A percentile compares a stretch with the other conserved stretches of the same genome.
Evolutionary conservation across 1,139 yeast genomes (phyloP).

Genomic region (Diutina pseudorugosa): DNA sequence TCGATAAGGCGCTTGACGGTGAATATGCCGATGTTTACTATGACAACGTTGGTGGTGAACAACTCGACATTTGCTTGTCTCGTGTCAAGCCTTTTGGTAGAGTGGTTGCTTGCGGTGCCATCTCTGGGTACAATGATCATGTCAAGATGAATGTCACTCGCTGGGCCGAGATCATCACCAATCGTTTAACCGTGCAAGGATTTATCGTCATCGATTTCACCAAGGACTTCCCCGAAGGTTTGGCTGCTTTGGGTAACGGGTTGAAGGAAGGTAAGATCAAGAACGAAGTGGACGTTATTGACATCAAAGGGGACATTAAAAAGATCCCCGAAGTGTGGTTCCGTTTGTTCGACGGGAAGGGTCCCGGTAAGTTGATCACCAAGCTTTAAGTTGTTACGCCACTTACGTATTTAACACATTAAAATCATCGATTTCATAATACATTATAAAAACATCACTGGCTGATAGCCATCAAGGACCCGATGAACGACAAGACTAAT

Average conservation of each 20-base stretch:
- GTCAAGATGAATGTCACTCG: slow-evolving; percentile 19
- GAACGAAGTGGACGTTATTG: background rate
- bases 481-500: slow-evolving; percentile 86
- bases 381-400: background rate
- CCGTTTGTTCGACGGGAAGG: background rate
- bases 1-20: slow-evolving; percentile 26
- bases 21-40: slow-evolving; percentile 35
- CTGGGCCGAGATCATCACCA: slow-evolving; percentile 33
- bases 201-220: slow-evolving; percentile 30
- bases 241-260: slow-evolving; percentile 18
- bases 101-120: slow-evolving; percentile 50
- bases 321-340: background rate
- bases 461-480: slow-evolving; percentile 65
- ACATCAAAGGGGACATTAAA: background rate
- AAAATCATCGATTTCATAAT: background rate
- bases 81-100: slow-evolving; percentile 30
- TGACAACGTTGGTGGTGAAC: slow-evolving; percentile 57
- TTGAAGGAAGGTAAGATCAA: slow-evolving; percentile 31
- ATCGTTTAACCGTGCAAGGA: slow-evolving; percentile 38
- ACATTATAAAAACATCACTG: background rate
- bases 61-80: slow-evolving; percentile 34
- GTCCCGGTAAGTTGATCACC: background rate
- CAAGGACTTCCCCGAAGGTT: slow-evolving; percentile 23
- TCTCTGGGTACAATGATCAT: slow-evolving; percentile 42
- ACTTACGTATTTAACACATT: background rate